Base-by-base conservation (phyloP, 495 filamentous ascomycete species). In the Bryoglossum gracile region DNA sequence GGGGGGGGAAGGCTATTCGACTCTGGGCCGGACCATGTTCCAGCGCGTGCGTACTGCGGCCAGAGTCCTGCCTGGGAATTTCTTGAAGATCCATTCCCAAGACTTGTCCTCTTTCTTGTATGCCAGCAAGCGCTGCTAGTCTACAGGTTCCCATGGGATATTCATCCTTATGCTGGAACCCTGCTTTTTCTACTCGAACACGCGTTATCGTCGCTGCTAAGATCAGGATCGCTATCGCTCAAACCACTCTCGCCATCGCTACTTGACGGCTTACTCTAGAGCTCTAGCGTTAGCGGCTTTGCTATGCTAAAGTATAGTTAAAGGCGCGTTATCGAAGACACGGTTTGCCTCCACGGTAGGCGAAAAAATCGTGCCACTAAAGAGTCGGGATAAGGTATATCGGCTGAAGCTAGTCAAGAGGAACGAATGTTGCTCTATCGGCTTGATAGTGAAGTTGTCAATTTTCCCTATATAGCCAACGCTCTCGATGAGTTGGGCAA, bases 361-460 rank as follows among this genome's bases (percentile, higher is more conserved):
- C 38, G 47, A 45, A n/a, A 55, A 18, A 44, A 26, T 50, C 47
- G 39, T 40, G 13, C 46, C 34, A 39, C 47, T 26, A 22, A 41
- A 55, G 40, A 19, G 53, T 16, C 14, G 40, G 42, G 33, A 55
- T 40, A 41, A 51, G 4, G 46, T 35, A 51, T 49, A 44, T 24
- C 34, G 26, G 43, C 46, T 49, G 21, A 55, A 46, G 53, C 51
- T 30, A 54, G 26, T 54, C 38, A 49, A 35, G 46, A 30, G 26
- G 26, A 30, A 30, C 26, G 26, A 30, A 30, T 30, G 26, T 30
- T 30, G 26, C 26, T 30, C 13, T 30, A 30, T 30, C 13, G 26
- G 26, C 26, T 30, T 30, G 26, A 30, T 30, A 13, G 26, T 30
- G 26, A 30, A 30, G 26, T 30, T 13, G 26, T 30, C 26, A 30